These are phyloP conservation scores for Cercospora citrullina DNA, from an alignment of 2,329 filamentous ascomycete species.

Conservation along the genomic window DNA sequence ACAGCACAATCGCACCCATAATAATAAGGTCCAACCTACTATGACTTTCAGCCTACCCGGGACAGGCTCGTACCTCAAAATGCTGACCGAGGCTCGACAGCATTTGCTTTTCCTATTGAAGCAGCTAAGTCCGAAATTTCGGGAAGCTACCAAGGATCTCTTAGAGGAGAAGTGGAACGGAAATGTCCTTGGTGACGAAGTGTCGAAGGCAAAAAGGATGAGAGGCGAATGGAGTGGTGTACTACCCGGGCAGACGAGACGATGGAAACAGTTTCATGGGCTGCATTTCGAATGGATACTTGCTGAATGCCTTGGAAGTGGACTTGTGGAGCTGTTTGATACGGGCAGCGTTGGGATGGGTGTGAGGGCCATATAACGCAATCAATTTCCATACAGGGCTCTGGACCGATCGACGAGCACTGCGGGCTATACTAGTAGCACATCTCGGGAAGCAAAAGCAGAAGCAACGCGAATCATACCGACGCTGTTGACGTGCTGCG, in stretches of 20 bases:
- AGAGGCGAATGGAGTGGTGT: conserved; percentile 60
- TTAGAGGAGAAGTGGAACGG: conserved; percentile 72
- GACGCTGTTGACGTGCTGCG: not conserved
- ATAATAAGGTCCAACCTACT: conserved; percentile 3
- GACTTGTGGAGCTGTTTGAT: conserved; percentile 71
- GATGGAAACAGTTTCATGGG: conserved; percentile 71
- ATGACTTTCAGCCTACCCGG: conserved; percentile 65
- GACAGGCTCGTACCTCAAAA: conserved; percentile 66
- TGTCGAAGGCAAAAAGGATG: conserved; percentile 51
- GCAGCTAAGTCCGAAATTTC: conserved; percentile 56
- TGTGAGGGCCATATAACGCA: conserved; percentile 40
- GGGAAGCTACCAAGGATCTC: conserved; percentile 62
- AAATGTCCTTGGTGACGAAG: conserved; percentile 54
- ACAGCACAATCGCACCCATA: conserved; percentile 31
- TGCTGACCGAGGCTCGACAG: conserved; percentile 61
- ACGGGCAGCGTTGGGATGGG: conserved; percentile 72
- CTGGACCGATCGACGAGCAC: too few relatives aligned
- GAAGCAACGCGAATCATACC: not conserved
- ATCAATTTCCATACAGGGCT: not conserved
- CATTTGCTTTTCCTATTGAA: conserved; percentile 62
- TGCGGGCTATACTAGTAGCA: too few relatives aligned
- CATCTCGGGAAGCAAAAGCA: not conserved
- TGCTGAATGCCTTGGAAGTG: conserved; percentile 68
- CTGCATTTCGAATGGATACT: conserved; percentile 70
- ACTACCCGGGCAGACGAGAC: conserved; percentile 61